A percentile compares a stretch with the other conserved stretches of the same genome.
These are phyloP conservation scores for Backusella liffmaniae DNA, from an alignment of 192 early-diverging fungal genomes.

Conservation along the genomic window DNA sequence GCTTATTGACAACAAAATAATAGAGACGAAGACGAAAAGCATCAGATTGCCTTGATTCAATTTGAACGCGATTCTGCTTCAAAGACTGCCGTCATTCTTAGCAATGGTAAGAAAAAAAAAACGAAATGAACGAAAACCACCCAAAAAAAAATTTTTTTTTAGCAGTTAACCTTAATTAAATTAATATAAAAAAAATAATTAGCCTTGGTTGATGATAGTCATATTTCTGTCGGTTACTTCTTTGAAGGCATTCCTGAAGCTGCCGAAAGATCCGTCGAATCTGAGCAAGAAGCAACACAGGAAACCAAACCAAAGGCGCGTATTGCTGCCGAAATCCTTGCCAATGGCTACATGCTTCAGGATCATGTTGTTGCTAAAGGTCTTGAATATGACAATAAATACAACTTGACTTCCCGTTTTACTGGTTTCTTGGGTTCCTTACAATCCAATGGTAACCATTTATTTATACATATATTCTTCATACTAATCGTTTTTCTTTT, in stretches of 20 bases:
- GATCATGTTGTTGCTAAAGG: conserved; percentile 66
- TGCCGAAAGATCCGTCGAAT: conserved; percentile 36
- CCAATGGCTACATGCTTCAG: conserved; percentile 63
- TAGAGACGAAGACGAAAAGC: conserved; percentile 42
- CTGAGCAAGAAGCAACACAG: conserved; percentile 1
- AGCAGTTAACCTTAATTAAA: background rate
- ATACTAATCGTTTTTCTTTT: background rate
- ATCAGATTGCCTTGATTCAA: conserved; percentile 53
- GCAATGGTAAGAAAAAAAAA: conserved; percentile 38
- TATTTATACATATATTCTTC: background rate
- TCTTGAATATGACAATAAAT: conserved; percentile 64
- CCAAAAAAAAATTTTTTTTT: background rate
- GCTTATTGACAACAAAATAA: background rate
- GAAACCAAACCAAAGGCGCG: conserved; percentile 49
- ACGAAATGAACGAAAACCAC: background rate
- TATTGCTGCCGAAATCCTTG: conserved; percentile 69
- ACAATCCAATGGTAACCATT: conserved; percentile 21
- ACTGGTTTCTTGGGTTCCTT: conserved; percentile 30
- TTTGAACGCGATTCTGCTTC: conserved; percentile 61
- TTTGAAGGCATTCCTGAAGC: conserved; percentile 31
- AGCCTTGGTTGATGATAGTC: conserved; percentile 57
- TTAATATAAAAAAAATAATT: background rate
- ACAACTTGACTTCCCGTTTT: conserved; percentile 48
- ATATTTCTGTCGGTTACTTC: conserved; percentile 52
- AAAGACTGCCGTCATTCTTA: conserved; percentile 61